Conservation (phyloP, 352 stramenopile species). For the Bremia lactucae region DNA sequence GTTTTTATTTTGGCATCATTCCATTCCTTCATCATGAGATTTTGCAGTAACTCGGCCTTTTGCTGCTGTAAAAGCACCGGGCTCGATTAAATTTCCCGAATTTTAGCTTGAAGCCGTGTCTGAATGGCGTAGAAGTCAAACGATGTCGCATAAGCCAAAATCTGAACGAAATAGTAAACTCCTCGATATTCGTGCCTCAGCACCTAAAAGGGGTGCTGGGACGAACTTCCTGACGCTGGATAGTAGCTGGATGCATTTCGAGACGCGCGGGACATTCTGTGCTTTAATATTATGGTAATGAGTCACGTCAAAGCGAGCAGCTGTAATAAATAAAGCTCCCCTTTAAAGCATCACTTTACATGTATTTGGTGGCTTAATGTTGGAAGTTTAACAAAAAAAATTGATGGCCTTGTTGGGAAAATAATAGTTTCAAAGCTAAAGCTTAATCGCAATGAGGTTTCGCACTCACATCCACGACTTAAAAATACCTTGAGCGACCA, state of each 20-base stretch:
- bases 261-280: slow-evolving; percentile 23
- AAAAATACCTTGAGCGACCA: slow-evolving; percentile 16
- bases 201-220: slow-evolving; percentile 42
- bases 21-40: slow-evolving; percentile 83
- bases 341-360: slow-evolving; percentile 16
- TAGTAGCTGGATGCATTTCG: slow-evolving; percentile 24
- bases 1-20: slow-evolving; percentile 58
- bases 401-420: too few relatives aligned
- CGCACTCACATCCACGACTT: slow-evolving; percentile 8
- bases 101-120: slow-evolving; percentile 53
- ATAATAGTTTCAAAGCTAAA: too few relatives aligned
- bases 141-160: not conserved
- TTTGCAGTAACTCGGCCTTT: slow-evolving; percentile 74
- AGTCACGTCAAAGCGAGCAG: not conserved
- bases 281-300: slow-evolving; percentile 2
- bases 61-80: slow-evolving; percentile 67
- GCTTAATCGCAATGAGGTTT: not conserved
- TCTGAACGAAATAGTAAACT: too few relatives aligned
- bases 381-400: too few relatives aligned
- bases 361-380: not conserved
- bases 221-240: slow-evolving; percentile 28
- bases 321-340: not conserved
- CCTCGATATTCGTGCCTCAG: slow-evolving; percentile 28
- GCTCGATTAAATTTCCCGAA: slow-evolving; percentile 69
- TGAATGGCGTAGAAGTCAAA: slow-evolving; percentile 32